Evolutionary conservation across 108 stramenopile species (phyloP), one percentile per base, ranked within the genome.

Genomic region (Nitzschia palea): DNA sequence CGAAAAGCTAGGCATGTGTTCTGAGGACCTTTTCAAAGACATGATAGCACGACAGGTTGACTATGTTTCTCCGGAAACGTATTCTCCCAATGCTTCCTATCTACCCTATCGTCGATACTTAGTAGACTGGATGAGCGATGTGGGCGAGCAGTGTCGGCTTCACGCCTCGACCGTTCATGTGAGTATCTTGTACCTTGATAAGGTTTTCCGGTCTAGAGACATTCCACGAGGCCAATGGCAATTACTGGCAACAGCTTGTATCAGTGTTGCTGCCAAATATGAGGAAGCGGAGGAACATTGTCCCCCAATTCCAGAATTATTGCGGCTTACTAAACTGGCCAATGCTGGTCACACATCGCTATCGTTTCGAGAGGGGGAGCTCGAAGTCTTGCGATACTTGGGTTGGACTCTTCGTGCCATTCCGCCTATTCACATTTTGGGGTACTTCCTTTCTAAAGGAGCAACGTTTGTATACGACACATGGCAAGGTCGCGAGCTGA

Each of bases 51-150:
- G 86, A 45, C 89, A 95, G 71, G 55, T 60, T 2, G 90, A 95
- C 23, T 95, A 76, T 72, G 94, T 95, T 17, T 86, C 88, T 22
- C 89, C 87, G 2, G 32, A 55, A 26, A 55, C 76, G 4, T 91
- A 90, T 73, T 47, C 72, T 34, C 90, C 89, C 4, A 69, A 64
- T 26, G 87, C 94, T n/a, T 63, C 81, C 2, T 95, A 89, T 58
- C 79, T 95, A n/a, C 89, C 90, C 10, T 95, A 86, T 64, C 79
- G 94, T 10, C 83, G 94, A 33, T 95, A 92, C 68, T 80, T 95
- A 15, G 94, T 95, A 17, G 94, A 95, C 69, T 95, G 94, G 94
- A 95, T 95, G 94, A 85, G 83, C 42, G 90, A 92, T 74, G 90
- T 95, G 0, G 90, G 94, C 20, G 94, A 92, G 55, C 90, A 92